Conservation (phyloP, 2,329 filamentous ascomycete species). For the Apiospora pterosperma region DNA sequence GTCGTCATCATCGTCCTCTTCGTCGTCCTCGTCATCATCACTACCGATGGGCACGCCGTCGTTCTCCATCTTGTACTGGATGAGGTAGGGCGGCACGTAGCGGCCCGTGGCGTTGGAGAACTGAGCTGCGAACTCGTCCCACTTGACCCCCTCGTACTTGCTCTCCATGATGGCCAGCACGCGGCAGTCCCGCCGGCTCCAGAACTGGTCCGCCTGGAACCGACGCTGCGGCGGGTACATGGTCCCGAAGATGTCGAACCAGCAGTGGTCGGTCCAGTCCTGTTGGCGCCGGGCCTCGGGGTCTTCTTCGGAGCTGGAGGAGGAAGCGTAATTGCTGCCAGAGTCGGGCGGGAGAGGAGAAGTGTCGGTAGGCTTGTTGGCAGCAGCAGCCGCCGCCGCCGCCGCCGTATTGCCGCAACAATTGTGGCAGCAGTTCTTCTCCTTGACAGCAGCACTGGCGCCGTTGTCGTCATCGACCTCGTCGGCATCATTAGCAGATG, state of each 20-base stretch:
- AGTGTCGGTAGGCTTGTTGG: not conserved
- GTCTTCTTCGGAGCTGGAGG: not conserved
- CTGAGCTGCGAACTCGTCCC: slow-evolving; percentile 20
- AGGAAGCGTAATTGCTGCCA: not conserved
- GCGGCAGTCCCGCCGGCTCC: slow-evolving; percentile 20
- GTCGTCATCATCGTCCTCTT: not conserved
- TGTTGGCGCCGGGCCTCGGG: not conserved
- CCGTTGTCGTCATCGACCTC: not conserved
- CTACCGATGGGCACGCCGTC: not conserved
- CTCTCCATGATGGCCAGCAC: slow-evolving; percentile 22
- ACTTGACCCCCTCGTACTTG: slow-evolving; percentile 21
- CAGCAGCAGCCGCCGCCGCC: not conserved
- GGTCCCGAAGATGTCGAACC: slow-evolving; percentile 6
- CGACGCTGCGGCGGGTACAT: slow-evolving; percentile 16
- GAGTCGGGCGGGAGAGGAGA: not conserved
- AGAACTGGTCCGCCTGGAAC: slow-evolving; percentile 17
- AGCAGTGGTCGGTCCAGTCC: not conserved
- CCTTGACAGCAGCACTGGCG: not conserved
- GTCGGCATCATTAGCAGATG: too few species aligned
- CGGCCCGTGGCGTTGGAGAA: slow-evolving; percentile 26
- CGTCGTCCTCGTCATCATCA: not conserved
- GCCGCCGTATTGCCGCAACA: not conserved
- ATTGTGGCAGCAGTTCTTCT: not conserved
- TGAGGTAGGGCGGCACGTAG: slow-evolving; percentile 16
- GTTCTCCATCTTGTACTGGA: slow-evolving; percentile 22